These are phyloP conservation scores for Moesziomyces sp. DNA, from an alignment of 1,284 basidiomycete genomes.

Conservation along the genomic window DNA sequence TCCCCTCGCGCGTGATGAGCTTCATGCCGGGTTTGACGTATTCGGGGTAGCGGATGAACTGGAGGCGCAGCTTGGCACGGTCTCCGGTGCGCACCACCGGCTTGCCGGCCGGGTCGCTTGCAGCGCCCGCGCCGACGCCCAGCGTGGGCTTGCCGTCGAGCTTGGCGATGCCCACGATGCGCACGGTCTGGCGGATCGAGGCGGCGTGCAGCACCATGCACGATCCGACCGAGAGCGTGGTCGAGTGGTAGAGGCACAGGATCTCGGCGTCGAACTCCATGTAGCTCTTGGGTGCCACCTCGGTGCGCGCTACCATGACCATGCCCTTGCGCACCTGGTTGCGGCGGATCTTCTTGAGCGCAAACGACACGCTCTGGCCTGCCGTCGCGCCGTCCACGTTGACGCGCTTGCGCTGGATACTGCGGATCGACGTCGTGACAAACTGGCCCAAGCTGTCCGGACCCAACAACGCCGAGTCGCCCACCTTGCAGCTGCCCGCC, in stretches of 20 bases:
- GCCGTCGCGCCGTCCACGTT: constrained; percentile 84
- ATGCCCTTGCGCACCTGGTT: constrained; percentile 85
- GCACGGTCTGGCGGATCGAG: constrained; percentile 64
- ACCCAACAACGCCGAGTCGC: constrained; percentile 83
- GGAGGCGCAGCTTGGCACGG: constrained; percentile 59
- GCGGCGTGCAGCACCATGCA: constrained; percentile 67
- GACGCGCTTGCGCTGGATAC: constrained; percentile 92
- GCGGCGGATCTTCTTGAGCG: constrained; percentile 87
- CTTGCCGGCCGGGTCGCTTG: constrained; percentile 34
- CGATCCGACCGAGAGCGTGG: constrained; percentile 61
- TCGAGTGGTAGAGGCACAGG: constrained; percentile 65
- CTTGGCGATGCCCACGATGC: constrained; percentile 61
- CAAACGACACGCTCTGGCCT: constrained; percentile 93
- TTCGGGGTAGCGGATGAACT: constrained; percentile 61
- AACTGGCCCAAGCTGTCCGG: constrained; percentile 94
- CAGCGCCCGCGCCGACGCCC: constrained; percentile 3
- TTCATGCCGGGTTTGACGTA: constrained; percentile 64
- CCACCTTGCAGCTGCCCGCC: constrained; percentile 57
- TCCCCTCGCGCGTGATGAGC: constrained; percentile 63
- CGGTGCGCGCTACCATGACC: constrained; percentile 72
- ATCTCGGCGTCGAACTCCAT: constrained; percentile 66
- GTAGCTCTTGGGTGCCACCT: constrained; percentile 49
- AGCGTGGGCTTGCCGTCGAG: constrained; percentile 46
- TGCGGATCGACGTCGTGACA: constrained; percentile 82
- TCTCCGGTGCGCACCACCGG: constrained; percentile 65